Conservation (phyloP, 768 basidiomycete species). For the Lactarius psammicola region DNA sequence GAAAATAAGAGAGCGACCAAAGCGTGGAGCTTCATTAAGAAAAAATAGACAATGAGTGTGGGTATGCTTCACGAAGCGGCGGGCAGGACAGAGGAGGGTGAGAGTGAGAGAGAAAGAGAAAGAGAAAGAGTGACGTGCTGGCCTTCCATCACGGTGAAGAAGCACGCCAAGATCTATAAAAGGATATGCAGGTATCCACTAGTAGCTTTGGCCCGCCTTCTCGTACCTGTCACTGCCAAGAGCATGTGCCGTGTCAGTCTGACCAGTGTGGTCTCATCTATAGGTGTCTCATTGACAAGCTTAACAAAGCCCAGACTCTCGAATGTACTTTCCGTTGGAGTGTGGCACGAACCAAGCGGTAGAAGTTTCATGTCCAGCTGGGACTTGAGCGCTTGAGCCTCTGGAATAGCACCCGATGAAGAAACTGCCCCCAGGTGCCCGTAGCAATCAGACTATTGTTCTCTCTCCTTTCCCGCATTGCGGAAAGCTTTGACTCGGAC, state of each 20-base stretch:
- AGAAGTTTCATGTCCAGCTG: neutral
- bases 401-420: neutral
- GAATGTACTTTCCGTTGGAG: neutral
- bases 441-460: no score
- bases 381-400: no score
- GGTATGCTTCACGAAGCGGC: conserved; percentile 1
- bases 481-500: no score
- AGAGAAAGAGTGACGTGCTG: neutral
- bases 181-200: conserved; percentile 7
- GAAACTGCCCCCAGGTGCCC: no score
- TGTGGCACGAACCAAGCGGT: neutral
- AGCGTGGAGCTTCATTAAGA: conserved; percentile 34
- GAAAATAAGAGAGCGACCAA: conserved; percentile 30
- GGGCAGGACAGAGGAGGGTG: neutral
- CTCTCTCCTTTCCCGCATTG: no score
- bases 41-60: neutral
- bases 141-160: no score
- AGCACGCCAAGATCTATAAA: neutral
- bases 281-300: no score
- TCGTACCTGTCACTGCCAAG: neutral
- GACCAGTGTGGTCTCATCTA: no score
- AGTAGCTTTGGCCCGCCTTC: neutral
- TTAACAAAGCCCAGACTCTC: neutral
- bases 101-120: neutral
- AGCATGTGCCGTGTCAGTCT: neutral